Base-by-base conservation (phyloP, 2,329 filamentous ascomycete genomes). In the Cyclaneusma minus region DNA sequence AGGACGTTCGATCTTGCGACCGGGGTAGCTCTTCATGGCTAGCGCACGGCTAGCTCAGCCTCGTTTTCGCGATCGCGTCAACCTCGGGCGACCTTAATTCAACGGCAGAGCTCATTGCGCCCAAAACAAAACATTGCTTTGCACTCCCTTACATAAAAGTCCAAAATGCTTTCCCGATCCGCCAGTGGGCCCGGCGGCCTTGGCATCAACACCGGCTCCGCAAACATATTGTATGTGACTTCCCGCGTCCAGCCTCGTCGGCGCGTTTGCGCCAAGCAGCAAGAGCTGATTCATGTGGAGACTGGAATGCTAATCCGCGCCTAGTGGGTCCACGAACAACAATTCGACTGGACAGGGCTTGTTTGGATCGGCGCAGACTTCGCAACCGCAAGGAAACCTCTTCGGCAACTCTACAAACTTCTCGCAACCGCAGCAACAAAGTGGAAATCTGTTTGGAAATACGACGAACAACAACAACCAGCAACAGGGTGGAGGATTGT, bases 121-220 rank as follows among this genome's bases (percentile, higher is more conserved):
- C 5, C 15, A 20, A 13, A 18, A 18, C 17, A 18, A 13, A 9
- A 17, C 29, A 22, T 26, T 27, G 12, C 24, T 31, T 29, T 24
- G 21, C 27, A 14, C 24, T 4, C 6, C 16, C 12, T 7, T 25
- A 16, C 12, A 6, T 21, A n/a, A 9, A 7, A 9, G 15, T 11
- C 13, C 20, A 30, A 33, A 22, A 14, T 41, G 32, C 35, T 49
- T 30, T 58, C 56, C 31, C 59, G 66, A 47, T 71, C 67, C 39
- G 61, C 62, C 31, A 70, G 66, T 47, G 66, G 63, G 41, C 66
- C 66, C 34, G 63, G 57, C 36, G 66, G 64, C 43, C 57, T 74
- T 36, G 69, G 62, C 43, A 73, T 74, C 51, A 75, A 74, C 50
- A 72, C 68, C 11, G 62, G 59, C 36, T 56, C 64, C 31, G 68